Evolutionary conservation across 2,329 filamentous ascomycete species (phyloP).

Genomic region (Diplodia scrobiculata): DNA sequence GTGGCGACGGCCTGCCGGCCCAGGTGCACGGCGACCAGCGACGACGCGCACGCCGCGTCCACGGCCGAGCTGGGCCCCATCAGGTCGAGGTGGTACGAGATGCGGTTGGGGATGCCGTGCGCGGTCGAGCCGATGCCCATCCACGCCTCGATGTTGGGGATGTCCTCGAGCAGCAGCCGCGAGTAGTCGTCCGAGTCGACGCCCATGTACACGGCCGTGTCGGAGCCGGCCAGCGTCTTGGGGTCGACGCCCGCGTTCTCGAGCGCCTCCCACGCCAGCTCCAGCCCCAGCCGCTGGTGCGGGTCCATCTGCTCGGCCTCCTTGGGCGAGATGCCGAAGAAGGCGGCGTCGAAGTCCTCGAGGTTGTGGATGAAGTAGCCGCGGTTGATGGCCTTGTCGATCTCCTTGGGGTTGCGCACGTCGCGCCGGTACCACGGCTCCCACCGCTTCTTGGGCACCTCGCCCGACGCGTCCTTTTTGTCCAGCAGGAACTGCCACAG

Average conservation of each 20-base stretch:
- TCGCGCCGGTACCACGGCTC: conserved; percentile 39
- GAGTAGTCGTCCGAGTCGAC: conserved; percentile 44
- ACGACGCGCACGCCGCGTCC: conserved; percentile 45
- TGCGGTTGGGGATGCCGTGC: conserved; percentile 44
- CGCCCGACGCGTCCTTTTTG: conserved; percentile 38
- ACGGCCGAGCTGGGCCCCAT: conserved; percentile 49
- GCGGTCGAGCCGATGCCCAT: conserved; percentile 48
- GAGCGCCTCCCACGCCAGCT: conserved; percentile 32
- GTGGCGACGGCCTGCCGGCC: conserved; percentile 39
- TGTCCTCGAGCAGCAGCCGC: conserved; percentile 44
- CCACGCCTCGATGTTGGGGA: conserved; percentile 44
- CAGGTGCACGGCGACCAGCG: conserved; percentile 40
- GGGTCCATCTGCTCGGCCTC: conserved; percentile 34
- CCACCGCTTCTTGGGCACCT: conserved; percentile 40
- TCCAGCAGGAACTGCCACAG: conserved; percentile 42
- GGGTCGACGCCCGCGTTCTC: conserved; percentile 32
- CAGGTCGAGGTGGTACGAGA: conserved; percentile 42
- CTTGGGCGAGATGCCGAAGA: conserved; percentile 33
- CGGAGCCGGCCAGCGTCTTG: conserved; percentile 32
- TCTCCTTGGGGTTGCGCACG: conserved; percentile 35
- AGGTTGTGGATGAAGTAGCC: conserved; percentile 41
- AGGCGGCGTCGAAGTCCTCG: conserved; percentile 38
- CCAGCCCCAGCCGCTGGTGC: conserved; percentile 32
- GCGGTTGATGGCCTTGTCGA: conserved; percentile 31
- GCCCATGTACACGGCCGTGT: conserved; percentile 38